Base-by-base conservation (phyloP, 345 rosid species). In the Sisymbrium altissimum region DNA sequence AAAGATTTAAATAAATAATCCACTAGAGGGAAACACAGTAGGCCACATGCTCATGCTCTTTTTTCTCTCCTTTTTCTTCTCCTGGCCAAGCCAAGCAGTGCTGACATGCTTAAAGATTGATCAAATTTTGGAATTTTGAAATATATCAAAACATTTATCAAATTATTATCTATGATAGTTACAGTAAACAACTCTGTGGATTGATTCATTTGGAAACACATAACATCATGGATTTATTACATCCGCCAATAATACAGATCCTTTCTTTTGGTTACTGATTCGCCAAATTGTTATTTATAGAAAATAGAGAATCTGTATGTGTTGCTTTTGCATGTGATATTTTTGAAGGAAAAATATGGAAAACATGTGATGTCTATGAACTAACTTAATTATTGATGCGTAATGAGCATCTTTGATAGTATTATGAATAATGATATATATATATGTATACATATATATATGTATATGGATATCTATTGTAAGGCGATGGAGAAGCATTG, bases 21-120 rank as follows among this genome's bases (percentile, higher is more conserved):
- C 23, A 52, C 11, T 60, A 64, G 67, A 77, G 71, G 72, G 80
- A 56, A 77, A 58, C 76, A 58, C 55, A 64, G 66, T 71, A 77
- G 67, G 68, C 56, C 80, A 77, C 76, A 70, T 71, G 77, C 63
- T 71, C 55, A 65, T 65, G 68, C 73, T 77, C 76, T 65, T 46
- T 70, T 27, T 62, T 63, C 70, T 61, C 41, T 53, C 50, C 50
- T 61, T 69, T 76, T 70, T 46, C 76, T 70, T 64, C 72, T 71
- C 72, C 48, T 55, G 71, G 76, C 76, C 80, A 77, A 76, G 60
- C 80, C 60, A 63, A 76, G 53, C 66, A 70, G 75, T 70, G 66
- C 69, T 76, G 71, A 62, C 67, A 70, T 70, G 76, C 55, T 55
- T 64, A 70, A 76, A 77, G 76, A 70, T 57, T 71, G 74, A 54